Percentiles rank a stretch among this genome's conserved stretches.
These are phyloP conservation scores for Prototheca wickerhamii DNA, from an alignment of 163 green algal species.

Conservation along the genomic window DNA sequence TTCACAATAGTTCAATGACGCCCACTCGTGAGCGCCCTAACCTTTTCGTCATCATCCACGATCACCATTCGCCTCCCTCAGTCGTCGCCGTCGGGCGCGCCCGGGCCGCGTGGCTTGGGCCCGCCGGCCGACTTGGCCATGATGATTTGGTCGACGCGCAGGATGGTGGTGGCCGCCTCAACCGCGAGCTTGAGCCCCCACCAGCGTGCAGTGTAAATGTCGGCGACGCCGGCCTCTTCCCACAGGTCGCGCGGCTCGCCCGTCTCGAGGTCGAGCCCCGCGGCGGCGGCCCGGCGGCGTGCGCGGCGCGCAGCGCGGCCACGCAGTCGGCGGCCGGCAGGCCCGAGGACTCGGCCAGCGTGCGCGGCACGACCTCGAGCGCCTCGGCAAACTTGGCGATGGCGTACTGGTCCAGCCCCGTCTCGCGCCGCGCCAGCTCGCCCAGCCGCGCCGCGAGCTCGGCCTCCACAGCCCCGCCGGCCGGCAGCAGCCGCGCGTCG, in stretches of 20 bases:
- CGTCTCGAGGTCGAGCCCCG: constrained; percentile 74
- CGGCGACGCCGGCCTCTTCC: neutral
- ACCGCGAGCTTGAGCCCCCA: constrained; percentile 90
- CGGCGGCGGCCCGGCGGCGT: constrained; percentile 56
- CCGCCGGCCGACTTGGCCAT: constrained; percentile 90
- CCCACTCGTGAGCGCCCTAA: too few relatives aligned
- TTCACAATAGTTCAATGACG: too few relatives aligned
- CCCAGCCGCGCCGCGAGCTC: constrained; percentile 71
- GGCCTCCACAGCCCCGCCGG: constrained; percentile 83
- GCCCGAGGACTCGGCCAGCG: constrained; percentile 84
- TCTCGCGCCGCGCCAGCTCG: constrained; percentile 50
- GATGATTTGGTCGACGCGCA: constrained; percentile 98
- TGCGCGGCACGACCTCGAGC: constrained; percentile 77
- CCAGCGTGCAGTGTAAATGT: constrained; percentile 36
- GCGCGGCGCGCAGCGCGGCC: constrained; percentile 72
- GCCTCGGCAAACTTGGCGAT: constrained; percentile 87
- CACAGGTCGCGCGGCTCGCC: constrained; percentile 20
- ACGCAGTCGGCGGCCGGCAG: constrained; percentile 78
- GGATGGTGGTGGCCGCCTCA: constrained; percentile 86
- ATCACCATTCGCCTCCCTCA: constrained; percentile 4
- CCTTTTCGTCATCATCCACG: neutral
- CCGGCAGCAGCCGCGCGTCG: constrained; percentile 71
- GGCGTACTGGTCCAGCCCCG: constrained; percentile 93
- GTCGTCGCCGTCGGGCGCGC: constrained; percentile 57
- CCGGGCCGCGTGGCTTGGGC: constrained; percentile 56